A percentile compares a stretch with the other conserved stretches of the same genome.
Evolutionary conservation across 176 grass and related monocot genomes (phyloP).

Genomic region (Juncus effusus): DNA sequence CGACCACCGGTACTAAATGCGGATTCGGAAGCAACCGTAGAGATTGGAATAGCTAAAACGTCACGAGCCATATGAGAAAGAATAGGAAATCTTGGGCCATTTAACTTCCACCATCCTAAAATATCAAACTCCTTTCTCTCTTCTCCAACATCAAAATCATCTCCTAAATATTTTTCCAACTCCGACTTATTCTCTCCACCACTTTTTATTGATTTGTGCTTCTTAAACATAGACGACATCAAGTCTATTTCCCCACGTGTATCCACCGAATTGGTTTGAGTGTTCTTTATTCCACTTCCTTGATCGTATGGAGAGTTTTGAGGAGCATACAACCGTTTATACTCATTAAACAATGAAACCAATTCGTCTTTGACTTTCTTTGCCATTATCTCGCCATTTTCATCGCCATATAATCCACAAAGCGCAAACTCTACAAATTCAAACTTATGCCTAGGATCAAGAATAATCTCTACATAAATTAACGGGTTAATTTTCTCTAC

Average conservation of each 20-base stretch:
- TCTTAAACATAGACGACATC: no score
- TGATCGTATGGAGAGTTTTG: no score
- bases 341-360: no score
- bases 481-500: background rate
- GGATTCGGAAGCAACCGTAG: no score
- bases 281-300: no score
- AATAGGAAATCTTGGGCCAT: no score
- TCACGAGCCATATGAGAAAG: no score
- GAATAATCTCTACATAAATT: background rate
- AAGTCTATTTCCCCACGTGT: no score
- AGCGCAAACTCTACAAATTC: background rate
- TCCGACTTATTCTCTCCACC: background rate
- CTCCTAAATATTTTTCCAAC: background rate
- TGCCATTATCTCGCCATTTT: background rate
- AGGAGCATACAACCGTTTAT: no score
- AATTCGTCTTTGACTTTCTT: background rate
- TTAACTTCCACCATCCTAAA: no score
- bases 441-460: conserved; percentile 1
- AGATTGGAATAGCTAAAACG: no score
- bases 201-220: background rate
- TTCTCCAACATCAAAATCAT: background rate
- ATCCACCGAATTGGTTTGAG: no score
- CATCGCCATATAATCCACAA: background rate
- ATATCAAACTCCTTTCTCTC: background rate
- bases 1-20: conserved; percentile 1